These are phyloP conservation scores for Suillus variegatus DNA, from an alignment of 768 basidiomycete species.

Conservation along the genomic window DNA sequence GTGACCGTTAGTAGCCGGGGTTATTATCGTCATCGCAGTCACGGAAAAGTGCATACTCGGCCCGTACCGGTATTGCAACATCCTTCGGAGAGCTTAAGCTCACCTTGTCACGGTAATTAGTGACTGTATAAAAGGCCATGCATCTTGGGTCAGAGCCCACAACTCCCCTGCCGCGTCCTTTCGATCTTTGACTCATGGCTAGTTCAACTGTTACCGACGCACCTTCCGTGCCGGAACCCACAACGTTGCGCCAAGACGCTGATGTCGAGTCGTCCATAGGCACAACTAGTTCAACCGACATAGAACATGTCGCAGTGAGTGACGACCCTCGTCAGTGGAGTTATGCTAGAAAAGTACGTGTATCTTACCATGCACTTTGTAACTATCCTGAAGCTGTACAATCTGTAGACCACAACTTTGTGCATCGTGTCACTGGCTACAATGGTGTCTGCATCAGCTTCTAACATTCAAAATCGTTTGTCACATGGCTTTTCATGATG, in stretches of 20 bases:
- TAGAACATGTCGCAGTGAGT: slow-evolving; percentile 42
- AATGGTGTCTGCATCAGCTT: slow-evolving; percentile 23
- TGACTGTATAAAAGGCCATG: no score
- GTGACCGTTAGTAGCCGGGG: no score
- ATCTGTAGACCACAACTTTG: slow-evolving; percentile 23
- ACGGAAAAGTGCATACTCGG: no score
- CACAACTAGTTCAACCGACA: slow-evolving; percentile 22
- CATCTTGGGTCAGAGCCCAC: not conserved
- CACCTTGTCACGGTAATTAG: no score
- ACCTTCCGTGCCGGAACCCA: not conserved
- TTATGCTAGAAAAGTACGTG: slow-evolving; percentile 50
- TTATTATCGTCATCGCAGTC: no score
- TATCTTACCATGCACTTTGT: not conserved
- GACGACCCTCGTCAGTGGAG: slow-evolving; percentile 70
- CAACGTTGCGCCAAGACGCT: not conserved
- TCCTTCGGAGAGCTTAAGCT: no score
- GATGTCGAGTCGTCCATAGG: not conserved
- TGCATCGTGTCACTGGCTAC: slow-evolving; percentile 29
- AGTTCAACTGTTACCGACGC: not conserved
- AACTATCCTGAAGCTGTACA: not conserved
- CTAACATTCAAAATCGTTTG: slow-evolving; percentile 32
- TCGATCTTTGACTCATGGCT: not conserved
- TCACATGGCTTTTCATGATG: slow-evolving; percentile 2
- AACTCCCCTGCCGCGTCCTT: not conserved
- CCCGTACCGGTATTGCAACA: no score